Conservation (phyloP, 495 filamentous ascomycete species). For the Apiosordaria backusii region DNA sequence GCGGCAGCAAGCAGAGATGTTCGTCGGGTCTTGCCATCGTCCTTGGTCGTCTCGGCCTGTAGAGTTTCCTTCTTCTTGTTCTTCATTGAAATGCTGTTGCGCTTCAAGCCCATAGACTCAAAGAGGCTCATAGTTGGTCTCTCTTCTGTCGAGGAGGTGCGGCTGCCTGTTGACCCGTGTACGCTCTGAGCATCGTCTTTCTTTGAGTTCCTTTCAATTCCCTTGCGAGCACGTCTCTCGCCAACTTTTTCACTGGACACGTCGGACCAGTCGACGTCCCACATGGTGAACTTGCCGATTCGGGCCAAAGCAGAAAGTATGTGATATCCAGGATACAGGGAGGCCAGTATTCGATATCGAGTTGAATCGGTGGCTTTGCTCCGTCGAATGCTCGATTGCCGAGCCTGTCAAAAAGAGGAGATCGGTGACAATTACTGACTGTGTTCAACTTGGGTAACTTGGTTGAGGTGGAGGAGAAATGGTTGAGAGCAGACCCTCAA, state of each 20-base stretch:
- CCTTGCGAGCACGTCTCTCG: conserved; percentile 39
- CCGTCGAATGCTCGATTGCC: neutral
- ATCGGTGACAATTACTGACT: neutral
- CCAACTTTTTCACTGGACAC: conserved; percentile 44
- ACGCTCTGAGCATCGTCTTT: conserved; percentile 25
- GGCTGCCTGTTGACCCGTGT: conserved; percentile 35
- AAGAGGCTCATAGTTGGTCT: conserved; percentile 36
- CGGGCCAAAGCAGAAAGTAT: neutral
- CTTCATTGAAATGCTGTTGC: conserved; percentile 15
- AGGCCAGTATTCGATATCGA: neutral
- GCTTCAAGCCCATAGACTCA: conserved; percentile 27
- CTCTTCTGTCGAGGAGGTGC: conserved; percentile 34
- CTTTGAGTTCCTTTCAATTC: conserved; percentile 31
- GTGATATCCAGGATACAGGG: neutral
- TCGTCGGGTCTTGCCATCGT: conserved; percentile 5
- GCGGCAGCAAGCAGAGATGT: conserved; percentile 6
- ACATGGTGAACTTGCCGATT: conserved; percentile 36
- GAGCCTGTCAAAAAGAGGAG: neutral
- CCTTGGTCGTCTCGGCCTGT: neutral
- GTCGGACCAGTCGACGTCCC: conserved; percentile 52
- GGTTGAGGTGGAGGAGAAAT: neutral
- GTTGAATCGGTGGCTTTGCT: neutral
- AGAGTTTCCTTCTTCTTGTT: conserved; percentile 26
- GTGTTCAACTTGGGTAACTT: neutral
- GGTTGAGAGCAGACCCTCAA: neutral